Evolutionary conservation across 805 yeast genomes (phyloP).

Genomic region (Saccharomyces eubayanus): DNA sequence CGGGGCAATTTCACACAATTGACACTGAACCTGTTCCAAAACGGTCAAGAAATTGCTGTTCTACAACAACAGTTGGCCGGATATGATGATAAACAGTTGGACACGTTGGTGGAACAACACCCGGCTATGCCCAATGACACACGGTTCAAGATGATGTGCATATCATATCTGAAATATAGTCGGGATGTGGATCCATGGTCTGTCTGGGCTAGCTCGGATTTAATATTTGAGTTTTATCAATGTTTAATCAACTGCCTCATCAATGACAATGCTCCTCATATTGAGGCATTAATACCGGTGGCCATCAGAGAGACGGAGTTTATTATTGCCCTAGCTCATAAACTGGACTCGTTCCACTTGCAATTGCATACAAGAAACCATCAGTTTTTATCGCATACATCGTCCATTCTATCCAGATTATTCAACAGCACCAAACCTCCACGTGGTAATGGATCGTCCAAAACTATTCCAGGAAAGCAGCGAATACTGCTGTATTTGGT

Average conservation of each 20-base stretch:
- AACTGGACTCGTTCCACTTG: slow-evolving; percentile 17
- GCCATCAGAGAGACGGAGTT: slow-evolving; percentile 29
- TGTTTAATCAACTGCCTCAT: slow-evolving; percentile 39
- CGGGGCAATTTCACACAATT: neutral
- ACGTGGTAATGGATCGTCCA: slow-evolving; percentile 17
- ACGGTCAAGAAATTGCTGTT: slow-evolving; percentile 23
- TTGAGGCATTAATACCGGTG: slow-evolving; percentile 20
- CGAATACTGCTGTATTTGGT: slow-evolving; percentile 47
- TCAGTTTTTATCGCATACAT: slow-evolving; percentile 38
- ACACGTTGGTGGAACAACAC: slow-evolving; percentile 27
- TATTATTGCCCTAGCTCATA: slow-evolving; percentile 25
- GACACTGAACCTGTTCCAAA: neutral
- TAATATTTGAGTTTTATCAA: slow-evolving; percentile 35
- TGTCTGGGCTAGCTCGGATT: slow-evolving; percentile 41
- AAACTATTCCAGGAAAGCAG: slow-evolving; percentile 32
- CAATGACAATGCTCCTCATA: slow-evolving; percentile 32
- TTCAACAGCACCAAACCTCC: slow-evolving; percentile 52
- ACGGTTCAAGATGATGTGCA: slow-evolving; percentile 42
- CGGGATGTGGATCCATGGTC: slow-evolving; percentile 48
- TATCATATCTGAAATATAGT: slow-evolving; percentile 41
- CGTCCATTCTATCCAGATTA: slow-evolving; percentile 46
- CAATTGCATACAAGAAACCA: slow-evolving; percentile 21
- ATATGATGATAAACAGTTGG: slow-evolving; percentile 19
- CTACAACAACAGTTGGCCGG: slow-evolving; percentile 22
- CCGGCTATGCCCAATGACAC: slow-evolving; percentile 23